A percentile compares a stretch with the other conserved stretches of the same genome.
Conservation (phyloP, 2,329 filamentous ascomycete species). For the Sclerotinia subarctica region DNA sequence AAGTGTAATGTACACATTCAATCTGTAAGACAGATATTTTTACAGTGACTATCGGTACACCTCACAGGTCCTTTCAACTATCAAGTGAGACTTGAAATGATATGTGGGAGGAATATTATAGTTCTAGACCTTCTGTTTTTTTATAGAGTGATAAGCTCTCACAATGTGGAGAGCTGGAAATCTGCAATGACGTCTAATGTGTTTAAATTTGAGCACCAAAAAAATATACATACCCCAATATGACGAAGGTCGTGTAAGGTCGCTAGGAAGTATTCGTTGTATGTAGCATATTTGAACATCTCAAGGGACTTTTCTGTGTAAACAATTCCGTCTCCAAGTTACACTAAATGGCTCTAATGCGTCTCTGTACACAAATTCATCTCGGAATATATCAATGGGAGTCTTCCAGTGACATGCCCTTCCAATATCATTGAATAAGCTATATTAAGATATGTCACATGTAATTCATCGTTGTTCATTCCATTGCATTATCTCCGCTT, state of each 20-base stretch:
- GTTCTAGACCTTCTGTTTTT: background rate
- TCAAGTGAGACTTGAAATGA: too few species aligned
- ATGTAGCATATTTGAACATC: slow-evolving; percentile 4
- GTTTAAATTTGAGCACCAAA: background rate
- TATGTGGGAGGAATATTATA: background rate
- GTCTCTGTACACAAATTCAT: background rate
- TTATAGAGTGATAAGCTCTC: background rate
- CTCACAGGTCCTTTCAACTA: too few species aligned
- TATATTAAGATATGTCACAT: background rate
- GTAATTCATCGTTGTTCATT: background rate
- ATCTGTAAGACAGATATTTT: too few species aligned
- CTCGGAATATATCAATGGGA: background rate
- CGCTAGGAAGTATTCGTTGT: background rate
- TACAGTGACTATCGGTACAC: too few species aligned
- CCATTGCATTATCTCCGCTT: slow-evolving; percentile 16
- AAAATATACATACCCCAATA: background rate
- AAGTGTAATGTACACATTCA: background rate
- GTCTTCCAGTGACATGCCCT: background rate
- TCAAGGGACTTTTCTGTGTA: background rate
- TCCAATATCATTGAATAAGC: background rate
- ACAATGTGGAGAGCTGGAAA: background rate
- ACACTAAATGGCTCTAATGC: slow-evolving; percentile 2
- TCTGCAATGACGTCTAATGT: slow-evolving; percentile 17
- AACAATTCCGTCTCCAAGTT: background rate
- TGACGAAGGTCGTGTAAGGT: slow-evolving; percentile 15